A percentile compares a stretch with the other conserved stretches of the same genome.
These are phyloP conservation scores for Lotmaria passim DNA, from an alignment of 208 protist species.

Conservation along the genomic window DNA sequence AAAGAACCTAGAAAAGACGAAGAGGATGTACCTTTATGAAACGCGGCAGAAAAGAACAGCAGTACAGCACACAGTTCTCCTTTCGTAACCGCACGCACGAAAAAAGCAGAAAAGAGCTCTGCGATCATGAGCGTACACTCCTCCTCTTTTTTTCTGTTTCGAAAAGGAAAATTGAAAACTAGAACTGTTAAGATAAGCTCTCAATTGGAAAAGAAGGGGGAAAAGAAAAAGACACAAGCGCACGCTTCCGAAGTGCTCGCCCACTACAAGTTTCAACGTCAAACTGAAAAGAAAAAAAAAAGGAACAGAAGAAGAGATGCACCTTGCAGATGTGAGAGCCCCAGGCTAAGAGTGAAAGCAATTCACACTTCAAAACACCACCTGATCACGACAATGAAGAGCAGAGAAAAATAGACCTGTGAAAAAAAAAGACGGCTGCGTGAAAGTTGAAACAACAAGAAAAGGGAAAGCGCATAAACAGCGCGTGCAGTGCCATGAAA, in stretches of 20 bases:
- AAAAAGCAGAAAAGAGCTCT: no score
- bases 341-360: no score
- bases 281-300: slow-evolving; percentile 21
- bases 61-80: no score
- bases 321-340: background rate
- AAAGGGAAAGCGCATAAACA: slow-evolving; percentile 1
- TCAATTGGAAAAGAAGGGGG: background rate
- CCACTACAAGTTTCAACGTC: slow-evolving; percentile 1
- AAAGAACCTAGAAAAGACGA: no score
- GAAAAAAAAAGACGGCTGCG: slow-evolving; percentile 1
- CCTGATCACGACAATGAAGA: no score
- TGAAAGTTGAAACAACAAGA: background rate
- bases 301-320: background rate
- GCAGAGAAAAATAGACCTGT: slow-evolving; percentile 21
- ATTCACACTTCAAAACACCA: no score
- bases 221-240: slow-evolving; percentile 1
- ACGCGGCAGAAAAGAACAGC: no score
- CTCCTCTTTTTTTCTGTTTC: no score
- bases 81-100: no score
- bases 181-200: background rate
- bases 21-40: no score
- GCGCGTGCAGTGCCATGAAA: background rate
- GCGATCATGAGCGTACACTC: no score
- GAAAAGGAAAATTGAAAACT: no score
- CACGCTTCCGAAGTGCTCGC: background rate